phyloP scores from a whole-genome alignment of 1,139 yeast genomes.

The Nakaseomyces delphensis region DNA sequence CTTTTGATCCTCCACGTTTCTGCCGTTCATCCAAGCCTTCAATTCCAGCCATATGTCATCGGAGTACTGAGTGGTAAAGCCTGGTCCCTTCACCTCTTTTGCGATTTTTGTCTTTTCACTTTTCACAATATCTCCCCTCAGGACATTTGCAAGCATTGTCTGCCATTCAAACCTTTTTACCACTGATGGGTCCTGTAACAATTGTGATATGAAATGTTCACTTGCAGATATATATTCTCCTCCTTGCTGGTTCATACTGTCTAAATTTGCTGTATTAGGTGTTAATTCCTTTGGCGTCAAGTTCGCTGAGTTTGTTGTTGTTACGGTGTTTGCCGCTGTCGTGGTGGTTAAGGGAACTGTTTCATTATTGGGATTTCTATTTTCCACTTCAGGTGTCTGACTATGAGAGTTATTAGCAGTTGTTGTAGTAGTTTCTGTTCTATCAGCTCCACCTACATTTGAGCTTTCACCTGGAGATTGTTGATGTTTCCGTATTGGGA shows the following conservation, averaged over 20 bases:
- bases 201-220: conserved; percentile 14
- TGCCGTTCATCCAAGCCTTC: conserved; percentile 70
- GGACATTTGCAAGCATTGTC: conserved; percentile 78
- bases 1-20: conserved; percentile 74
- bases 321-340: not conserved
- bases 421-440: not conserved
- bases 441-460: not conserved
- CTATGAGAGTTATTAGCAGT: conserved; percentile 1
- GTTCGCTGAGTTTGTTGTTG: not conserved
- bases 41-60: conserved; percentile 70
- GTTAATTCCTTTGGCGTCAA: conserved; percentile 1
- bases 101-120: conserved; percentile 83
- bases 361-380: not conserved
- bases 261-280: not conserved
- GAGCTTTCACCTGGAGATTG: too few species aligned
- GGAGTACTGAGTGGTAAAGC: conserved; percentile 48
- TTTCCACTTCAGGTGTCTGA: not conserved
- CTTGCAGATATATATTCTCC: conserved; percentile 3
- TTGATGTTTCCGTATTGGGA: not conserved
- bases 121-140: conserved; percentile 88
- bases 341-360: not conserved
- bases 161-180: conserved; percentile 93
- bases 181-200: conserved; percentile 47
- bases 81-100: conserved; percentile 33
- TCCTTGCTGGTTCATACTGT: not conserved